A percentile compares a stretch with the other conserved stretches of the same genome.
Conservation (phyloP, 2,329 filamentous ascomycete genomes). For the Aspergillus sp. region DNA sequence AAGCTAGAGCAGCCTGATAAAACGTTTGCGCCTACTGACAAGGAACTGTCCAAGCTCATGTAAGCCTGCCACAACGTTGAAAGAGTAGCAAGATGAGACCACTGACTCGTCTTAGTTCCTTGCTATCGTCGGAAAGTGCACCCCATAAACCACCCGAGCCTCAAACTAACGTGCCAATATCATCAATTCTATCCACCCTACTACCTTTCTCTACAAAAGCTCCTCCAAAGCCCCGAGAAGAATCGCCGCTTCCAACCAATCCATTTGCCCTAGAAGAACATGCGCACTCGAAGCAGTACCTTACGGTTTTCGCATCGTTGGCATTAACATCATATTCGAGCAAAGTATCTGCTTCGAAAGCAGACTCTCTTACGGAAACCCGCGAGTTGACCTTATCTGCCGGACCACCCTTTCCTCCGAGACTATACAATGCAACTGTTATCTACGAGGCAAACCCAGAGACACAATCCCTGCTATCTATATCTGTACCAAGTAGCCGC, state of each 20-base stretch:
- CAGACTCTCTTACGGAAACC: constrained; percentile 20
- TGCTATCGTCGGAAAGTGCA: constrained; percentile 24
- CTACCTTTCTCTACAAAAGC: constrained; percentile 32
- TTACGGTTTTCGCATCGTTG: constrained; percentile 64
- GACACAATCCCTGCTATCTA: constrained; percentile 25
- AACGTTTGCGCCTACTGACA: constrained; percentile 20
- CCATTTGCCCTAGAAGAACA: constrained; percentile 49
- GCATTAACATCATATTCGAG: constrained; percentile 42
- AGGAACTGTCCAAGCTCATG: constrained; percentile 28
- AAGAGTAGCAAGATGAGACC: not conserved
- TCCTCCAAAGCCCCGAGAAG: constrained; percentile 11
- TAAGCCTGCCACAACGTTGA: constrained; percentile 13
- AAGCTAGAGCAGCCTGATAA: constrained; percentile 38
- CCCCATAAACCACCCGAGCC: constrained; percentile 14
- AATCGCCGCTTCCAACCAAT: constrained; percentile 51
- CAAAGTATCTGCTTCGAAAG: constrained; percentile 13
- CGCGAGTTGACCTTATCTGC: constrained; percentile 30
- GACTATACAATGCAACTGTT: constrained; percentile 26
- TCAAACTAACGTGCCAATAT: constrained; percentile 21
- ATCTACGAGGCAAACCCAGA: constrained; percentile 29
- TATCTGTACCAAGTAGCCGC: constrained; percentile 17
- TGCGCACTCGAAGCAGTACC: constrained; percentile 56
- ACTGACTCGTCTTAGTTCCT: constrained; percentile 21
- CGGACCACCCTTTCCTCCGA: constrained; percentile 28
- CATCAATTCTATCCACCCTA: constrained; percentile 31